These are phyloP conservation scores for Salvia splendens DNA, from an alignment of 257 asterid genomes.

Conservation along the genomic window DNA sequence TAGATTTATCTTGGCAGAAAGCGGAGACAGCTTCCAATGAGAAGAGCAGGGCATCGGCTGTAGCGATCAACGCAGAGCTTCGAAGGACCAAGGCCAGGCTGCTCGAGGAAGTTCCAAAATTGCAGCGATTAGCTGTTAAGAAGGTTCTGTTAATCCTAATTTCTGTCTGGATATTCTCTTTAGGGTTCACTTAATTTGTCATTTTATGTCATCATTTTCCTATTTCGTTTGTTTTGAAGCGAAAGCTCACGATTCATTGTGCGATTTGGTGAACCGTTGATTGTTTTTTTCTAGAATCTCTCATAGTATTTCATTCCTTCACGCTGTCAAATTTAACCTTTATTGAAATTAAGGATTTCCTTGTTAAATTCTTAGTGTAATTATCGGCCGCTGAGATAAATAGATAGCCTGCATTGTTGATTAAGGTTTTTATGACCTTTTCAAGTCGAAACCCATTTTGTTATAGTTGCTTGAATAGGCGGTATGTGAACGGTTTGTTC, in stretches of 20 bases:
- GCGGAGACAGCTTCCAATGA: slow-evolving; percentile 78
- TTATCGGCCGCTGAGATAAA: background rate
- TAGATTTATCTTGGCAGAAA: slow-evolving; percentile 47
- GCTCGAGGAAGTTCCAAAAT: slow-evolving; percentile 84
- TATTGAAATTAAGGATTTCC: background rate
- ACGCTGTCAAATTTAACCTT: background rate
- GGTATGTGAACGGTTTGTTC: background rate
- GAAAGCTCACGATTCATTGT: background rate
- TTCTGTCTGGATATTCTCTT: background rate
- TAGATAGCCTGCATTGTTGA: background rate
- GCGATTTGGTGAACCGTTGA: slow-evolving; percentile 15
- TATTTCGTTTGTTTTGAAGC: background rate
- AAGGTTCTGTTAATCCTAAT: slow-evolving; percentile 48
- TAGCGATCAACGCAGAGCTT: slow-evolving; percentile 92
- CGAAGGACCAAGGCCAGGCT: slow-evolving; percentile 86
- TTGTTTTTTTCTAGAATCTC: background rate
- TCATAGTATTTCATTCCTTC: background rate
- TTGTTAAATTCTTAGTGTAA: slow-evolving; percentile 1
- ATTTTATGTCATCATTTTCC: background rate
- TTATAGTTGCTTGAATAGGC: slow-evolving; percentile 12
- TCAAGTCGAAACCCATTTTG: background rate
- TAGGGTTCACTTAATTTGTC: background rate
- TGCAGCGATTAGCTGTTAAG: slow-evolving; percentile 87
- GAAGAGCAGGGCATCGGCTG: slow-evolving; percentile 83
- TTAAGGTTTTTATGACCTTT: background rate